Evolutionary conservation across 192 early-diverging fungal genomes (phyloP).

Genomic region (Coemansia sp.): DNA sequence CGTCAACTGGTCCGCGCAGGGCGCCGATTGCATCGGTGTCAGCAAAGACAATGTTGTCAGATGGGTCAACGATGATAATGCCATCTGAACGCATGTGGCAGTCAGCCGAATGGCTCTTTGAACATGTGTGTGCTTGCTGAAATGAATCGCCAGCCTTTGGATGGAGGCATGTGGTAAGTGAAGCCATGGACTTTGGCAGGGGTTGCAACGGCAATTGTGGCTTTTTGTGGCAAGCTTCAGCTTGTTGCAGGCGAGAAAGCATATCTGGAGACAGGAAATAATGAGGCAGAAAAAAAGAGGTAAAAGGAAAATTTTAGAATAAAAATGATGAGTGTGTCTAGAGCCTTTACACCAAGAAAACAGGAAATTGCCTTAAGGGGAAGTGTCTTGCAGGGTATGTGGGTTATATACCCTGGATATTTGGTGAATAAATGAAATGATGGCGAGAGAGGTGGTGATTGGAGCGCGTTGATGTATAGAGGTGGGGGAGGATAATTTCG

Average conservation of each 20-base stretch:
- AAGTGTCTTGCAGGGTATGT: not conserved
- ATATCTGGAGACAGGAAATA: not conserved
- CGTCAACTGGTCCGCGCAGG: constrained; percentile 45
- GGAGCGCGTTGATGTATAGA: not conserved
- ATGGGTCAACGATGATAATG: constrained; percentile 29
- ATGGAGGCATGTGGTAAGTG: not conserved
- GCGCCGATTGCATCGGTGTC: constrained; percentile 43
- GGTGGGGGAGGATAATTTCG: not conserved
- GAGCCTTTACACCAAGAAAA: not conserved
- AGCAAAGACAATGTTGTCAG: constrained; percentile 32
- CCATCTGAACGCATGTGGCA: constrained; percentile 51
- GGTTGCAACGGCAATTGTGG: not conserved
- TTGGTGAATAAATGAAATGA: not conserved
- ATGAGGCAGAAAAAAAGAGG: not conserved
- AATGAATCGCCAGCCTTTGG: constrained; percentile 1
- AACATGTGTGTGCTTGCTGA: not conserved
- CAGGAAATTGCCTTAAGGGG: not conserved
- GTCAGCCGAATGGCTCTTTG: constrained; percentile 23
- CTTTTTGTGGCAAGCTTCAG: not conserved
- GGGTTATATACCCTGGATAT: not conserved
- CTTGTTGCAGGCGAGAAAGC: not conserved
- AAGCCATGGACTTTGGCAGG: not conserved
- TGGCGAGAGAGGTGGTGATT: not conserved
- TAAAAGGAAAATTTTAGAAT: not conserved
- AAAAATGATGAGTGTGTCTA: not conserved